Base-by-base conservation (phyloP, 225 moss, liverwort and hornwort species). In the Polytrichum formosum region DNA sequence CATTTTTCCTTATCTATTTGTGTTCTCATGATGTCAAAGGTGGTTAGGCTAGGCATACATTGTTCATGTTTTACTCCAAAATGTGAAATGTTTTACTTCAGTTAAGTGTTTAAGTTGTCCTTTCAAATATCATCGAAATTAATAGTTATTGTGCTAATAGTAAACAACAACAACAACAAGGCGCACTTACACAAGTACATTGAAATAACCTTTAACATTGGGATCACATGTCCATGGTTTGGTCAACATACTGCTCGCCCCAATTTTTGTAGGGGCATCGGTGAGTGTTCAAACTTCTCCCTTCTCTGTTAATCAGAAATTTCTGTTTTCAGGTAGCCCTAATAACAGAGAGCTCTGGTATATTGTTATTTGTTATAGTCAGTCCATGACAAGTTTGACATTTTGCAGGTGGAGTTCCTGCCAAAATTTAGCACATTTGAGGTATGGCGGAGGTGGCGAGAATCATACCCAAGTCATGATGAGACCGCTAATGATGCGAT, bases 401-500 rank as follows among this genome's bases (percentile, higher is more conserved):
- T 31, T 70, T 46, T 65, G 77, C 76, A 87, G 87, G 33, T 97
- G 27, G 96, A 94, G 73, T 89, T 92, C 70, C 69, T 92, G 65
- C 96, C 96, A 0, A 94, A 91, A 72, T 97, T 97, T 65, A 92
- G 96, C 75, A 81, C 89, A 65, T 73, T 81, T 54, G 89, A 89
- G 64, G 96, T 97, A 59, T 97, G 96, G 96, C 84, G 82, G 74
- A 82, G 79, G 60, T 94, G 89, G 89, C 91, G 79, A 61, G 76
- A 77, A 31, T 90, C 91, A 7, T 87, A 91, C 54, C 67, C 92
- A 22, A 64, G 74, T 33, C 66, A 72, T 72, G 78, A 79, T 65
- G 29, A 33, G 73, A 71, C 69, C 25, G 77, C 82, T 18, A 72
- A 73, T 64, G 80, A 83, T 63, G 83, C 92, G 13, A 78, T 94